Evolutionary conservation across 1,284 basidiomycete genomes (phyloP).

Genomic region (Cutaneotrichosporon spelunceum): DNA sequence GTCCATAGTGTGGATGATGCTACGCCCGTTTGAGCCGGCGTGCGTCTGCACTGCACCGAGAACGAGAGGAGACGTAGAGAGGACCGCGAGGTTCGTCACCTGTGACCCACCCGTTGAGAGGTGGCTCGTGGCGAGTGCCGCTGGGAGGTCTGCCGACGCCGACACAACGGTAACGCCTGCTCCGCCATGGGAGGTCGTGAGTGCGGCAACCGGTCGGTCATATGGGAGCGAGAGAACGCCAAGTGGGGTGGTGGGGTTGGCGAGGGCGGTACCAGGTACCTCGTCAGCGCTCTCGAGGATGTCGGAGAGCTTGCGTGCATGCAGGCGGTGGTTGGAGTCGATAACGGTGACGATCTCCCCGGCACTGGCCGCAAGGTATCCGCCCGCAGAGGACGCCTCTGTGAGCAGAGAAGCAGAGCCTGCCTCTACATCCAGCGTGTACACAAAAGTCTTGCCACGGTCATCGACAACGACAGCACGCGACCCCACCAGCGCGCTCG

Average conservation of each 20-base stretch:
- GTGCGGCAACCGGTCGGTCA: constrained; percentile 23
- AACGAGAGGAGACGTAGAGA: constrained; percentile 25
- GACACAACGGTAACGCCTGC: constrained; percentile 36
- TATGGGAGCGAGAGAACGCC: constrained; percentile 29
- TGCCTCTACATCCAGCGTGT: constrained; percentile 21
- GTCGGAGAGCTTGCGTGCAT: constrained; percentile 14
- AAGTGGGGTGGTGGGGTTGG: constrained; percentile 17
- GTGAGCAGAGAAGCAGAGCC: constrained; percentile 13
- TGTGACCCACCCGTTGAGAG: constrained; percentile 27
- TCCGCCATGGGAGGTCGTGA: constrained; percentile 29
- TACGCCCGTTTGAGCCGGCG: constrained; percentile 26
- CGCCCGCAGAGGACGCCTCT: background rate
- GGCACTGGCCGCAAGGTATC: constrained; percentile 27
- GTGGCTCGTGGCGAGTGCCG: constrained; percentile 27
- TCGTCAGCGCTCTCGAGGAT: constrained; percentile 6
- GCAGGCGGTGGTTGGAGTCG: constrained; percentile 23
- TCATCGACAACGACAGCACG: constrained; percentile 23
- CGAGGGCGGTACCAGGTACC: constrained; percentile 9
- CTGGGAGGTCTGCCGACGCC: constrained; percentile 30
- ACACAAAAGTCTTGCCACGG: constrained; percentile 16
- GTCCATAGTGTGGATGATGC: constrained; percentile 40
- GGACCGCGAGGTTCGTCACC: constrained; percentile 31
- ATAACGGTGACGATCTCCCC: constrained; percentile 34
- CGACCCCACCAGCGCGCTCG: constrained; percentile 7
- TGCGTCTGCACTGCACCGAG: constrained; percentile 23